phyloP scores from a whole-genome alignment of 192 early-diverging fungal species.

The Coemansia sp. region DNA sequence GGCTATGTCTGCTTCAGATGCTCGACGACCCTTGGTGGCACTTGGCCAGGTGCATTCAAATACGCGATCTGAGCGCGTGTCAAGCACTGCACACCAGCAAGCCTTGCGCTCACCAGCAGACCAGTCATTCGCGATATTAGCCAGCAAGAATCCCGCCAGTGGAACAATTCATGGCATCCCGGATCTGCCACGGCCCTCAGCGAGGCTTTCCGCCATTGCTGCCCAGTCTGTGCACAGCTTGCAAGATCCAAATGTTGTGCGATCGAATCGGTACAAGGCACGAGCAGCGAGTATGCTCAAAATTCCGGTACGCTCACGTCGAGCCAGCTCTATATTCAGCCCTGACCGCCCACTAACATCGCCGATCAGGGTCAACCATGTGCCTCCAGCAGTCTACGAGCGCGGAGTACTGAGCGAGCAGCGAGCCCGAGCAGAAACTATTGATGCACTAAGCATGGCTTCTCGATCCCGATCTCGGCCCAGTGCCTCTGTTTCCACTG shows the following conservation, averaged over 20 bases:
- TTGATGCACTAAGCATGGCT: conserved; percentile 19
- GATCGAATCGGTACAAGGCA: neutral
- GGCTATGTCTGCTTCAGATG: neutral
- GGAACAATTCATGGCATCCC: neutral
- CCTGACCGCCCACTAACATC: conserved; percentile 13
- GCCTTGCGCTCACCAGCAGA: neutral
- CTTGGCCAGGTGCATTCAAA: neutral
- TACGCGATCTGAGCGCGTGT: neutral
- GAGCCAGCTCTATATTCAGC: neutral
- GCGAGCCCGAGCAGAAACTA: conserved; percentile 27
- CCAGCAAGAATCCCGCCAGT: neutral
- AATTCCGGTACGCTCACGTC: conserved; percentile 2
- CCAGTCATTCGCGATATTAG: neutral
- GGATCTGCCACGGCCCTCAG: neutral
- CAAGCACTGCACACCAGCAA: neutral
- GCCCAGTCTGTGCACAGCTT: neutral
- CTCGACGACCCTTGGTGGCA: neutral
- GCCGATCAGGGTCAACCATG: conserved; percentile 8
- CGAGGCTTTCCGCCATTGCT: neutral
- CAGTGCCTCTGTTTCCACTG: neutral
- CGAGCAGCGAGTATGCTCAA: conserved; percentile 7
- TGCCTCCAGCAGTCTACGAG: conserved; percentile 1
- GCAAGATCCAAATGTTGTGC: neutral
- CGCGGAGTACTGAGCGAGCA: conserved; percentile 2
- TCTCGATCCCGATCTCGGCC: conserved; percentile 1